Base-by-base conservation (phyloP, 306 rosid species). In the Albizia julibrissin region DNA sequence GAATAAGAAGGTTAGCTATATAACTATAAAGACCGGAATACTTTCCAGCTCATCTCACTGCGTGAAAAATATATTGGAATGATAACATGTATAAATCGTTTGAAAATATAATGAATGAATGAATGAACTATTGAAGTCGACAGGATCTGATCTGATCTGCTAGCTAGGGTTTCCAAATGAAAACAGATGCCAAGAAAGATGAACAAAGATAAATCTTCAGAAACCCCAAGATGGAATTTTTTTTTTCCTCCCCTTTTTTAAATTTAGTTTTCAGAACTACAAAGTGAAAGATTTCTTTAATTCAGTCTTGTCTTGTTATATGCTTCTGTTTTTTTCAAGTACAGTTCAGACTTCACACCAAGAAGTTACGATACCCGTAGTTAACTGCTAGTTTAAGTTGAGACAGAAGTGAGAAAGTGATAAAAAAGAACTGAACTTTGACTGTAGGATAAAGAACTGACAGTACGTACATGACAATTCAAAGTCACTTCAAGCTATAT, bases 401-500 rank as follows among this genome's bases (percentile, higher is more conserved):
- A 74, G 88, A 81, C 64, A 76, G 56, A 79, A 79, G 81, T 62
- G 37, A 43, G 79, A 77, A 40, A 78, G 49, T 43, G 72, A 65
- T 33, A 37, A 69, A 40, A 56, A 62, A 69, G 71, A 43, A 67
- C 31, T 70, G 69, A 74, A 88, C 65, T 74, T 70, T 73, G 83
- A 84, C 85, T 71, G 92, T 77, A 64, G 82, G 83, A 76, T 79
- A 84, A 83, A 86, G 78, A 69, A 84, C 78, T 62, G 87, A 56
- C 82, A 80, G 64, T 80, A 58, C 73, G 69, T 77, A 49, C 76
- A 85, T 89, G 90, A 79, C 90, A 68, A 69, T 72, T 75, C 74
- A 15, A 87, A 81, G 86, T 89, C 91, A 87, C 84, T 84, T 90
- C 89, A 86, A 52, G 8, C 10, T 50, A 18, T 79, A 81, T 88